Evolutionary conservation across 352 stramenopile species (phyloP).

Genomic region (Phytophthora sp.): DNA sequence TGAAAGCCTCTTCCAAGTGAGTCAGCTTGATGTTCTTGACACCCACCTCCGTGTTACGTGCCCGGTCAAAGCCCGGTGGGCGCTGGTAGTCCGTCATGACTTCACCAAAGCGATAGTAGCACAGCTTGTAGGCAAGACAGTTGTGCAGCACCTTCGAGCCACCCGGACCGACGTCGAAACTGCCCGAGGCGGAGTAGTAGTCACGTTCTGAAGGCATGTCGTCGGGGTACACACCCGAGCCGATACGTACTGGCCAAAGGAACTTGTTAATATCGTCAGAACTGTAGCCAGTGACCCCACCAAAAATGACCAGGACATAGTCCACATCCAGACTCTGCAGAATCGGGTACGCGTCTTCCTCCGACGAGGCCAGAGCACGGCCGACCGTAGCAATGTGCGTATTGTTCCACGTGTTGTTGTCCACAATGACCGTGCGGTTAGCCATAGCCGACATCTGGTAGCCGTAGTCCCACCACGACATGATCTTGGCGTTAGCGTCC

Average conservation of each 20-base stretch:
- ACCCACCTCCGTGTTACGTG: slow-evolving; percentile 87
- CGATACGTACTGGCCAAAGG: slow-evolving; percentile 93
- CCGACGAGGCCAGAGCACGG: slow-evolving; percentile 78
- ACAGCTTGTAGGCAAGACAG: slow-evolving; percentile 94
- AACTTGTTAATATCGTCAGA: slow-evolving; percentile 95
- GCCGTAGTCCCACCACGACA: slow-evolving; percentile 93
- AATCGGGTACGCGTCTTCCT: slow-evolving; percentile 91
- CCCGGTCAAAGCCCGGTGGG: slow-evolving; percentile 86
- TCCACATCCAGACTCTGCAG: slow-evolving; percentile 92
- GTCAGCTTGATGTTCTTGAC: slow-evolving; percentile 92
- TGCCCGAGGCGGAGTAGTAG: slow-evolving; percentile 84
- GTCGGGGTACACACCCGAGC: slow-evolving; percentile 79
- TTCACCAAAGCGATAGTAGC: slow-evolving; percentile 93
- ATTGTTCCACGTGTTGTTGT: slow-evolving; percentile 98
- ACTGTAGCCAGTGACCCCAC: slow-evolving; percentile 86
- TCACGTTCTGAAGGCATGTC: slow-evolving; percentile 90
- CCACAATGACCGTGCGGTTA: slow-evolving; percentile 90
- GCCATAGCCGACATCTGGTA: slow-evolving; percentile 94
- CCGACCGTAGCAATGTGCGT: slow-evolving; percentile 96
- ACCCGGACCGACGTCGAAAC: slow-evolving; percentile 84
- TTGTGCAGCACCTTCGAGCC: slow-evolving; percentile 90
- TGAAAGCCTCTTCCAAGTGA: slow-evolving; percentile 94
- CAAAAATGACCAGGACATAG: slow-evolving; percentile 93
- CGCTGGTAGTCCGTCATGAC: slow-evolving; percentile 87
- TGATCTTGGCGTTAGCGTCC: slow-evolving; percentile 84